Evolutionary conservation across 2,329 filamentous ascomycete genomes (phyloP), one percentile per base, ranked within the genome.

Genomic region (Ceratocystis diversiconidia): DNA sequence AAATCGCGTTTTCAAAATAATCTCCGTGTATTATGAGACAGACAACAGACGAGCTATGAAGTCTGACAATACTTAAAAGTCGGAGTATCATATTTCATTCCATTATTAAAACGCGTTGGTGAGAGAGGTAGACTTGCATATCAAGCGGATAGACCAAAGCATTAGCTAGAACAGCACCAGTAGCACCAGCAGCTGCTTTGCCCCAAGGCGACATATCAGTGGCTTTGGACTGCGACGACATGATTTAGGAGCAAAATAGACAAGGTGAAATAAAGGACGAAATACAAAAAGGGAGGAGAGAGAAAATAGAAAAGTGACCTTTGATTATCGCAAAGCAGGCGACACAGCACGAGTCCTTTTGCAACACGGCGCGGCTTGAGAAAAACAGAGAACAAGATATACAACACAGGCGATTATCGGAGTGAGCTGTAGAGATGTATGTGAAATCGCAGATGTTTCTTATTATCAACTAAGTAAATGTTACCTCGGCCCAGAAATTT

Each of bases 91-190:
- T 12, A 36, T 36, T 12, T n/a, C 5, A 43, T 64, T 17, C 5
- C 22, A 25, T 25, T 28, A 22, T 46, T 19, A 30, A 12, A 43
- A 44, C 44, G 57, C 15, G 65, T 17, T 59, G 59, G 17, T n/a
- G 52, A 50, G 28, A 61, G 44, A 63, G 55, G 30, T 59, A 50
- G 62, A 77, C 88, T 79, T 80, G 96, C 92, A 99, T 92, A 76
- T 99, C 94, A 68, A 99, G 81, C 60, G 94, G 94, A 76, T 99
- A 99, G 66, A 97, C 92, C 69, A 96, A 78, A 57, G 92, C 89
- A 79, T 99, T 99, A 67, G 94, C 94, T 67, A 99, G 81, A 46
- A 97, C 90, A 60, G 94, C 94, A 68, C 94, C 94, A 22, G 90
- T 89, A 63, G 94, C 90, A 72, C 94, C 94, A 69, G 94, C 92